Conservation (phyloP, 2,329 filamentous ascomycete genomes). For the Tricladium varicosporioides region DNA sequence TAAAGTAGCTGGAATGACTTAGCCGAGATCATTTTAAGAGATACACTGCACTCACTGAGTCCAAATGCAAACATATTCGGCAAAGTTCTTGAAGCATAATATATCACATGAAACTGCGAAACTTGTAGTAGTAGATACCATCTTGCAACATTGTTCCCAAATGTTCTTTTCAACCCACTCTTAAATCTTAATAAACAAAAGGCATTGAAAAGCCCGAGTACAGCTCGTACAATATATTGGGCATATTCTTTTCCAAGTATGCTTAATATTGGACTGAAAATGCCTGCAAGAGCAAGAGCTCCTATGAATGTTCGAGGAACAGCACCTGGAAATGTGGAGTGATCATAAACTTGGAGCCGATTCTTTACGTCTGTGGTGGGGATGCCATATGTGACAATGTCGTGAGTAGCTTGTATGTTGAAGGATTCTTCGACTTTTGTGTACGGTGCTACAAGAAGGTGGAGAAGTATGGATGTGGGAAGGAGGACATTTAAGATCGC, state of each 20-base stretch:
- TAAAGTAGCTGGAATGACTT: slow-evolving; percentile 54
- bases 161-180: slow-evolving; percentile 60
- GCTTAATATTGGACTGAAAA: slow-evolving; percentile 65
- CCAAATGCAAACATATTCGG: slow-evolving; percentile 97
- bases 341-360: slow-evolving; percentile 80
- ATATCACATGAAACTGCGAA: slow-evolving; percentile 89
- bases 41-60: slow-evolving; percentile 57
- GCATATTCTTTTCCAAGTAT: slow-evolving; percentile 54
- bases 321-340: slow-evolving; percentile 84
- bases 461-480: slow-evolving; percentile 61
- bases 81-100: slow-evolving; percentile 86
- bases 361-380: slow-evolving; percentile 54
- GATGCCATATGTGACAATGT: slow-evolving; percentile 79
- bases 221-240: slow-evolving; percentile 65
- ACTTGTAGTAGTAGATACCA: slow-evolving; percentile 81
- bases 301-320: slow-evolving; percentile 92
- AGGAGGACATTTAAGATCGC: slow-evolving; percentile 52
- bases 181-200: slow-evolving; percentile 65
- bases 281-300: slow-evolving; percentile 68
- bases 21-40: neutral
- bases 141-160: slow-evolving; percentile 64
- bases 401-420: slow-evolving; percentile 91
- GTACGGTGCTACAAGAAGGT: slow-evolving; percentile 76
- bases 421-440: slow-evolving; percentile 99
- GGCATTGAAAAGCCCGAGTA: slow-evolving; percentile 77